Base-by-base conservation (phyloP, 176 grass and related monocot species). In the Eragrostis nindensis region DNA sequence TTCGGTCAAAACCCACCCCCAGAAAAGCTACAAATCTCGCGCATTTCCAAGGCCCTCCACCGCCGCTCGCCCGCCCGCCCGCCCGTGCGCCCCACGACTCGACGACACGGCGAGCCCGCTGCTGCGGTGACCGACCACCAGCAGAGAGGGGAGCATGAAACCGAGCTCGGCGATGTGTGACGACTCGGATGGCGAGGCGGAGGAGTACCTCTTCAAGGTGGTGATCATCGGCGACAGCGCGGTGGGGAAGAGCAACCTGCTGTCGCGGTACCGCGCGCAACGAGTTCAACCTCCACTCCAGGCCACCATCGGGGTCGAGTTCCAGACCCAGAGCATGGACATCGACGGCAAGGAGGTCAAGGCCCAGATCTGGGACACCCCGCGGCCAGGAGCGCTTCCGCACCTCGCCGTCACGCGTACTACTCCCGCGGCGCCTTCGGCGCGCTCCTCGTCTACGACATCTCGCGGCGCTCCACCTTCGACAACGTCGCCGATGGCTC, bases 331-430 rank as follows among this genome's bases (percentile, higher is more conserved):
- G 85, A 85, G 61, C 85, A 78, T 88, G 73, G 89, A 73, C 48
- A 78, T 95, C 70, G 92, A 93, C 45, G 95, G 86, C 26, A 94
- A 98, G 88, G 92, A 92, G 38, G 82, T 97, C 89, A 97, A 92
- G 89, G 87, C 94, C 80, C 94, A 97, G 91, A 97, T 97, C 82
- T 97, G 94, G 94, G 94, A 97, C 87, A 97, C 94, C 61, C 91
- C 94, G 8, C n/a, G 94, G 94, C 0, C 94, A 97, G 85, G 94
- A 97, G 78, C 77, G 89, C 5, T 91, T 91, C 89, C 85, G 89
- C n/a, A n/a, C n/a, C n/a, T n/a, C 32, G 89, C 89, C 81, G 89
- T 91, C 85, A 91, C 24, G 89, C 89, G 0, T 91, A 91, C 89
- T 91, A 91, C n/a, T n/a, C n/a, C 85, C 77, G 89, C 11, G 89